Conservation (phyloP, 2,329 filamentous ascomycete species). For the Ophiostoma populinum region DNA sequence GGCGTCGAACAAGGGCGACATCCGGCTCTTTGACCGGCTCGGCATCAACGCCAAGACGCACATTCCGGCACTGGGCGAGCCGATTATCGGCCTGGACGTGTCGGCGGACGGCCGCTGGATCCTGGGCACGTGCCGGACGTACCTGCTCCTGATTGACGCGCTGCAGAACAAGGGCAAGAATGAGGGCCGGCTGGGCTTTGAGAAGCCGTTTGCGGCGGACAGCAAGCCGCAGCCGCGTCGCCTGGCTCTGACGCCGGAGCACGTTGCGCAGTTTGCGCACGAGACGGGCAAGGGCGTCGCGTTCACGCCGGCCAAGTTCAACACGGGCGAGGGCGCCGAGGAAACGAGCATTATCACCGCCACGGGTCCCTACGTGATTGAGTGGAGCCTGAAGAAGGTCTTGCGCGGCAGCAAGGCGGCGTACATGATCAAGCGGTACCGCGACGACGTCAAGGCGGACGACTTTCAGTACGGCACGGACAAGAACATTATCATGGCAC, state of each 20-base stretch:
- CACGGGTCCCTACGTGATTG: constrained; percentile 89
- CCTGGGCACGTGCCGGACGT: constrained; percentile 82
- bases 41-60: constrained; percentile 97
- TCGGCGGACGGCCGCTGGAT: constrained; percentile 94
- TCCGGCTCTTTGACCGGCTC: constrained; percentile 87
- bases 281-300: constrained; percentile 75
- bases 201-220: constrained; percentile 82
- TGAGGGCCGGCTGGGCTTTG: constrained; percentile 93
- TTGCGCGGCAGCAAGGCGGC: constrained; percentile 65
- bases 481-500: constrained; percentile 92
- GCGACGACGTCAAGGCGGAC: constrained; percentile 90
- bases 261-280: constrained; percentile 94
- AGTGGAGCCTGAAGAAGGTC: constrained; percentile 89
- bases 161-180: constrained; percentile 89
- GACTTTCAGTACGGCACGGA: constrained; percentile 96
- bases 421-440: constrained; percentile 93
- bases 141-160: constrained; percentile 82
- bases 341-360: constrained; percentile 96
- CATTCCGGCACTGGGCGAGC: constrained; percentile 84
- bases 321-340: constrained; percentile 53
- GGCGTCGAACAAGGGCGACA: constrained; percentile 91
- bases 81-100: constrained; percentile 87
- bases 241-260: constrained; percentile 71
- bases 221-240: constrained; percentile 85
- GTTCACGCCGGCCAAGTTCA: constrained; percentile 30